Percentiles rank a stretch among this genome's conserved stretches.
Evolutionary conservation across 2,329 filamentous ascomycete genomes (phyloP).

Genomic region (Pseudocercospora musae): DNA sequence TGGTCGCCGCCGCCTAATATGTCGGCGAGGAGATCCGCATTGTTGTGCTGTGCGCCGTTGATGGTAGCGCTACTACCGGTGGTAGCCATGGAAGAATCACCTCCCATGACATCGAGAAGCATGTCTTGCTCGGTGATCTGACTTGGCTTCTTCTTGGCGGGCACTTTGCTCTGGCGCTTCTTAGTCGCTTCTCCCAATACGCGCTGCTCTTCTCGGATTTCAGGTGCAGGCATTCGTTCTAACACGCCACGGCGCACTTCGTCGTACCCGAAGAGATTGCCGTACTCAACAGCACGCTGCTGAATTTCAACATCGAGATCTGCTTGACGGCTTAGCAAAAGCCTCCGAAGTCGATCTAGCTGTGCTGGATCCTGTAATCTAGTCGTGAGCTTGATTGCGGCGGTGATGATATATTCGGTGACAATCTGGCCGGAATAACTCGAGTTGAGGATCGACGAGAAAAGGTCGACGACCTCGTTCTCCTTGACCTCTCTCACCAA

Average conservation of each 20-base stretch:
- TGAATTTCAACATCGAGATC: conserved; percentile 95
- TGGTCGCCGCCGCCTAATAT: conserved; percentile 74
- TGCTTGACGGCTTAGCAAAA: conserved; percentile 74
- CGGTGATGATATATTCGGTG: conserved; percentile 93
- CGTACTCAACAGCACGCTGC: conserved; percentile 91
- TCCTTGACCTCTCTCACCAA: conserved; percentile 79
- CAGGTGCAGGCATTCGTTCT: conserved; percentile 95
- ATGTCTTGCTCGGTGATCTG: conserved; percentile 90
- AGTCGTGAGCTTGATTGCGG: conserved; percentile 90
- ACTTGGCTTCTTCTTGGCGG: conserved; percentile 70
- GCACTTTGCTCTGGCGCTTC: conserved; percentile 49
- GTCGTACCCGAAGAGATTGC: conserved; percentile 89
- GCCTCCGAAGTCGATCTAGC: conserved; percentile 75
- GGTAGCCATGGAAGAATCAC: conserved; percentile 53
- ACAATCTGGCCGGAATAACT: conserved; percentile 88
- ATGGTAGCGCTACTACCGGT: conserved; percentile 52
- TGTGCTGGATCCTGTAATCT: conserved; percentile 80
- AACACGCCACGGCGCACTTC: conserved; percentile 83
- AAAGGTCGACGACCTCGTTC: conserved; percentile 88
- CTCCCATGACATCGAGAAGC: conserved; percentile 87
- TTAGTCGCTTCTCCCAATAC: conserved; percentile 75
- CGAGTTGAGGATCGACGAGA: conserved; percentile 86
- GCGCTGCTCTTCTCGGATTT: conserved; percentile 92
- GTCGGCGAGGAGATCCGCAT: conserved; percentile 83
- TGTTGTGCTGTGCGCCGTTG: conserved; percentile 62